Conservation (phyloP, 2,329 filamentous ascomycete species). For the Talaromyces sp. region DNA sequence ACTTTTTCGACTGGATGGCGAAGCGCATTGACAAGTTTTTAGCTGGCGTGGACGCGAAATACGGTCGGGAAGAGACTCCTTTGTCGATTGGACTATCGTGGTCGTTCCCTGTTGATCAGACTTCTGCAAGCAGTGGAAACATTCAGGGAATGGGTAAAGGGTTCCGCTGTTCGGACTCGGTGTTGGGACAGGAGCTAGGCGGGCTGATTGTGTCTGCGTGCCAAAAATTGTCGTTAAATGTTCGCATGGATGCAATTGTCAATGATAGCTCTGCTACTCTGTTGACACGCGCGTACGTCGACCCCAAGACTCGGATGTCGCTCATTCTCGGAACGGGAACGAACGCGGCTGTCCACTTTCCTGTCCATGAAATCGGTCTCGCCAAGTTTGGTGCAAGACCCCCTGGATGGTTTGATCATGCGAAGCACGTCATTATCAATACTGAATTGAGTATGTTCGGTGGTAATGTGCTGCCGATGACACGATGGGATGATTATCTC, state of each 20-base stretch:
- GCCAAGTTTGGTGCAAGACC: constrained; percentile 57
- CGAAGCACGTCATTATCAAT: constrained; percentile 62
- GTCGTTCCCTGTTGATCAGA: constrained; percentile 66
- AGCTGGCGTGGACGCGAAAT: constrained; percentile 39
- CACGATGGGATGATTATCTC: constrained; percentile 59
- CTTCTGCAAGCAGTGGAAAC: constrained; percentile 55
- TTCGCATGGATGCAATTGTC: constrained; percentile 60
- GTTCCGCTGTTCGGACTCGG: constrained; percentile 58
- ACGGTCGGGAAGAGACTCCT: constrained; percentile 34
- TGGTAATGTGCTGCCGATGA: constrained; percentile 53
- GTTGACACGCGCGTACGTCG: constrained; percentile 59
- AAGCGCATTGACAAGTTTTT: constrained; percentile 56
- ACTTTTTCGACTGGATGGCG: constrained; percentile 67
- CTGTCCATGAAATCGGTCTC: constrained; percentile 51
- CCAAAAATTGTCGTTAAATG: constrained; percentile 51
- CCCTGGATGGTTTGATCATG: constrained; percentile 53
- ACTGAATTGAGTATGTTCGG: constrained; percentile 67
- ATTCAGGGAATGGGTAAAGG: constrained; percentile 64
- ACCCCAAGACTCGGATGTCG: constrained; percentile 59
- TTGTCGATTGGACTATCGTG: constrained; percentile 61
- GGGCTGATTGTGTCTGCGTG: constrained; percentile 59
- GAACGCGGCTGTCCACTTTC: constrained; percentile 62
- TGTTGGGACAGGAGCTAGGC: constrained; percentile 58
- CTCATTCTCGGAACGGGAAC: constrained; percentile 64
- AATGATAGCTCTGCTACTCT: constrained; percentile 63